These are phyloP conservation scores for Teunomyces pallodes DNA, from an alignment of 805 yeast genomes.

Conservation along the genomic window DNA sequence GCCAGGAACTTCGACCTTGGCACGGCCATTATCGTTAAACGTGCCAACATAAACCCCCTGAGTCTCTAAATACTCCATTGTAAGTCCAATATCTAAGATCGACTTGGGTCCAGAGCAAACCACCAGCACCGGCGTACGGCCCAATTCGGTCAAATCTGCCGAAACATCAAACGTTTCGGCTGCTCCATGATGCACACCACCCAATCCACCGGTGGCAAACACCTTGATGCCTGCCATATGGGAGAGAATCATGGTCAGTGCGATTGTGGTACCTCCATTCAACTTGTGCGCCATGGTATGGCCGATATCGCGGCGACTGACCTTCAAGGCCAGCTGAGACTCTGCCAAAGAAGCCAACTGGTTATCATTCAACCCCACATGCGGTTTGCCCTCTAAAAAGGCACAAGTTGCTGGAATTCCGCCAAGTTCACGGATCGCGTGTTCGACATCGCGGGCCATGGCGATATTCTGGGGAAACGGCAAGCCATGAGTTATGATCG, in stretches of 20 bases:
- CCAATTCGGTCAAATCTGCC: constrained; percentile 84
- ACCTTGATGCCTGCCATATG: constrained; percentile 73
- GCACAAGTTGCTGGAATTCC: constrained; percentile 86
- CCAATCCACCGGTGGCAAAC: constrained; percentile 91
- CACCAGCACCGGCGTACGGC: constrained; percentile 82
- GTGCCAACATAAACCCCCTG: constrained; percentile 88
- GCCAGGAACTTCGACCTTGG: constrained; percentile 61
- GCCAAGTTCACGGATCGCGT: constrained; percentile 55
- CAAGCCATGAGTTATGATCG: constrained; percentile 86
- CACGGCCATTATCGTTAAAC: constrained; percentile 47
- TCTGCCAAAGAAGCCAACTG: constrained; percentile 55
- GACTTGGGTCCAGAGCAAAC: constrained; percentile 92
- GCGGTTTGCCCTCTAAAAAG: constrained; percentile 66
- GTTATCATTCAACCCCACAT: constrained; percentile 54
- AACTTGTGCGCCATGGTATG: constrained; percentile 58
- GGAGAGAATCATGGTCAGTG: constrained; percentile 83
- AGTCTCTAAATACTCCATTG: constrained; percentile 85
- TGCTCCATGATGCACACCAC: constrained; percentile 86
- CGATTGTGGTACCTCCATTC: constrained; percentile 89
- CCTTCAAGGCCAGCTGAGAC: constrained; percentile 42
- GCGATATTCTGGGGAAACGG: constrained; percentile 74
- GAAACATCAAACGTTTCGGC: constrained; percentile 75
- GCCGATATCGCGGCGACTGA: constrained; percentile 79
- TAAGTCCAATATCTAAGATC: constrained; percentile 73
- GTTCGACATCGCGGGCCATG: constrained; percentile 72